Evolutionary conservation across 2,329 filamentous ascomycete genomes (phyloP).

Genomic region (Orbilia ellipsospora): DNA sequence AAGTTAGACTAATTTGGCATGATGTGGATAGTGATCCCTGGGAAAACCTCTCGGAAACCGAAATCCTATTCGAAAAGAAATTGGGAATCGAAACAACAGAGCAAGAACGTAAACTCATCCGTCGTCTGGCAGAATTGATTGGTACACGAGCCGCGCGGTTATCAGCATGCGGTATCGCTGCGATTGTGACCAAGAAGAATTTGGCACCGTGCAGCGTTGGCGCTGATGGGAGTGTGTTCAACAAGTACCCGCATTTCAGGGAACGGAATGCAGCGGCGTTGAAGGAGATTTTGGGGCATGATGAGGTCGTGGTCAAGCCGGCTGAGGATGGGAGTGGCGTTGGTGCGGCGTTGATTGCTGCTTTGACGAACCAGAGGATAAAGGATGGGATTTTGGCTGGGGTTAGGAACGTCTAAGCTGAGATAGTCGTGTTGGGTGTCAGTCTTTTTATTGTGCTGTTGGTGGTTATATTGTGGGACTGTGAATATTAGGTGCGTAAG

Average conservation of each 20-base stretch:
- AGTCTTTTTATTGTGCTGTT: background rate
- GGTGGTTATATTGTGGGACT: background rate
- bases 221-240: slow-evolving; percentile 96
- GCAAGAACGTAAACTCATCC: slow-evolving; percentile 87
- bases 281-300: slow-evolving; percentile 92
- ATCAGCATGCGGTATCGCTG: slow-evolving; percentile 92
- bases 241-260: slow-evolving; percentile 99
- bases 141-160: slow-evolving; percentile 93
- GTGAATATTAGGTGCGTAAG: too few species aligned
- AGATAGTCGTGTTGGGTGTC: background rate
- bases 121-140: slow-evolving; percentile 90
- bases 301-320: slow-evolving; percentile 74
- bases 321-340: slow-evolving; percentile 97
- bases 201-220: slow-evolving; percentile 91
- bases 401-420: slow-evolving; percentile 62
- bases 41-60: slow-evolving; percentile 91
- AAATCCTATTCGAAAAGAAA: slow-evolving; percentile 81
- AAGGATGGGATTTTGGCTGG: slow-evolving; percentile 73
- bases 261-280: slow-evolving; percentile 87
- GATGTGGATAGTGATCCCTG: slow-evolving; percentile 77
- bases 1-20: too few species aligned
- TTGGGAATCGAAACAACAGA: slow-evolving; percentile 77
- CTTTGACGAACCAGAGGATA: slow-evolving; percentile 73
- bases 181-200: slow-evolving; percentile 96
- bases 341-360: slow-evolving; percentile 93